Conservation (phyloP, 768 basidiomycete genomes). For the Phlegmacium glaucopus region DNA sequence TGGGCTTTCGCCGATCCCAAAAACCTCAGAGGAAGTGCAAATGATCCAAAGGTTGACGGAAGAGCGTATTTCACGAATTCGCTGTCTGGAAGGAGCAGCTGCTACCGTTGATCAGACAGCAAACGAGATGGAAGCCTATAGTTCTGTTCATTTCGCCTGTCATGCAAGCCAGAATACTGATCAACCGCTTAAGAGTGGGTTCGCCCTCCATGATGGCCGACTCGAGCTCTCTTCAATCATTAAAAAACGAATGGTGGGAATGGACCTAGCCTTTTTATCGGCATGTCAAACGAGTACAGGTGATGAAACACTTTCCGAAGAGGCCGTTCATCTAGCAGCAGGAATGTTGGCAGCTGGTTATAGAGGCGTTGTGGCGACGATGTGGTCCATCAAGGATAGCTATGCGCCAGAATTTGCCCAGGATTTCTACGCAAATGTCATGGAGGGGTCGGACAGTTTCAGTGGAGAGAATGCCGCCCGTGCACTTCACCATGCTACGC, state of each 20-base stretch:
- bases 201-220: slow-evolving; percentile 15
- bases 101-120: slow-evolving; percentile 14
- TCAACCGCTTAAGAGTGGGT: slow-evolving; percentile 21
- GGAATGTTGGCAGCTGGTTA: slow-evolving; percentile 32
- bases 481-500: slow-evolving; percentile 15
- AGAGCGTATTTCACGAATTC: background rate
- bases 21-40: slow-evolving; percentile 2
- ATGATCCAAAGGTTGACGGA: slow-evolving; percentile 1
- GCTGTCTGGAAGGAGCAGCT: slow-evolving; percentile 2
- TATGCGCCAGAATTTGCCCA: slow-evolving; percentile 27
- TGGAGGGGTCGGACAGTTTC: slow-evolving; percentile 1
- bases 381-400: slow-evolving; percentile 35
- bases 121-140: slow-evolving; percentile 9
- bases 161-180: slow-evolving; percentile 25
- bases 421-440: slow-evolving; percentile 22
- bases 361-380: slow-evolving; percentile 30
- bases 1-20: slow-evolving; percentile 3
- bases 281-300: slow-evolving; percentile 39
- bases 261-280: slow-evolving; percentile 34
- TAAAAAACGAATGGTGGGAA: slow-evolving; percentile 5
- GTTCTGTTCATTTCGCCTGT: slow-evolving; percentile 32
- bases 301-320: slow-evolving; percentile 22
- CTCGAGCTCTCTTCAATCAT: slow-evolving; percentile 12
- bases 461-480: slow-evolving; percentile 9
- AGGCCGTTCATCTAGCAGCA: slow-evolving; percentile 34